Conservation (phyloP, 2,329 filamentous ascomycete genomes). For the Colletotrichum sidae region DNA sequence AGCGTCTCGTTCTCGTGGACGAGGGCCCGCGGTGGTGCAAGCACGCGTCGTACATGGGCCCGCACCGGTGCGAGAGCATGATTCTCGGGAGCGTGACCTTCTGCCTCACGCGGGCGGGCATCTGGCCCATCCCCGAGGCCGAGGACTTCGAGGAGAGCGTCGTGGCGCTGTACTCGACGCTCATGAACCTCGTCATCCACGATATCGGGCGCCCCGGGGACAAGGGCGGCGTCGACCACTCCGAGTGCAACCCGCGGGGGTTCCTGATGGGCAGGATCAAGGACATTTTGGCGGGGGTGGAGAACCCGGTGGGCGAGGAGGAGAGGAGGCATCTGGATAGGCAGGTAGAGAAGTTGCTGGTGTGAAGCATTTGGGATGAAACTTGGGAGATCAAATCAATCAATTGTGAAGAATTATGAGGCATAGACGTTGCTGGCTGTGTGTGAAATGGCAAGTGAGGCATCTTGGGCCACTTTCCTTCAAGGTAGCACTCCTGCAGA, state of each 20-base stretch:
- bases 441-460: too few species aligned
- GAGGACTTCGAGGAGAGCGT: constrained; percentile 43
- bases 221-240: constrained; percentile 37
- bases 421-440: too few species aligned
- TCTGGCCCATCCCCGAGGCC: constrained; percentile 46
- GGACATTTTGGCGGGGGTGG: constrained; percentile 39
- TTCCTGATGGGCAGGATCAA: constrained; percentile 39
- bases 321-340: constrained; percentile 32
- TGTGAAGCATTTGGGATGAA: neutral
- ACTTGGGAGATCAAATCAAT: too few species aligned
- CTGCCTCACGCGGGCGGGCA: constrained; percentile 46
- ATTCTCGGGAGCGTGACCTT: constrained; percentile 50
- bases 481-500: too few species aligned
- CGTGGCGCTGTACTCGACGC: constrained; percentile 39
- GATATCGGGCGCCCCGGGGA: constrained; percentile 40
- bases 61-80: constrained; percentile 51
- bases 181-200: constrained; percentile 44
- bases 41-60: constrained; percentile 48
- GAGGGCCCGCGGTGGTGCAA: constrained; percentile 48
- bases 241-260: constrained; percentile 40
- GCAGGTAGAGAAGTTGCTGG: constrained; percentile 29
- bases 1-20: constrained; percentile 44
- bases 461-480: too few species aligned
- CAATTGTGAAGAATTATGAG: too few species aligned
- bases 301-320: constrained; percentile 25